These are phyloP conservation scores for Quercus glauca DNA, from an alignment of 306 rosid genomes.

Conservation along the genomic window DNA sequence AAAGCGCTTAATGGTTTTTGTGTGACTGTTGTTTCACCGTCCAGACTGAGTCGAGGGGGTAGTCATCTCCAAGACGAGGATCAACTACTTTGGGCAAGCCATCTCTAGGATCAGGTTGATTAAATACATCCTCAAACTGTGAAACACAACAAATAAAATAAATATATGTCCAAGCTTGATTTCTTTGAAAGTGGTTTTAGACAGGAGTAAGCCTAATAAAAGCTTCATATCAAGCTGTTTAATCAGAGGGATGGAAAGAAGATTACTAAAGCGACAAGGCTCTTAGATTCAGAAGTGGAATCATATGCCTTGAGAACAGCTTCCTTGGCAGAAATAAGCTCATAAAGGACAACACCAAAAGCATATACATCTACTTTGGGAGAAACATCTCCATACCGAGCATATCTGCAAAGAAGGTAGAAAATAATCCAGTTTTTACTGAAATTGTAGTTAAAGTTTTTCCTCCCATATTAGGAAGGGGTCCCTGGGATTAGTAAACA, in stretches of 20 bases:
- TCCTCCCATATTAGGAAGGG: not conserved
- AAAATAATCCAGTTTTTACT: conserved; percentile 11
- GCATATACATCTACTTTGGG: conserved; percentile 87
- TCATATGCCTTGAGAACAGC: conserved; percentile 52
- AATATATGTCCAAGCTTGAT: not conserved
- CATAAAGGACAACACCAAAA: conserved; percentile 86
- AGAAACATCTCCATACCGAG: conserved; percentile 78
- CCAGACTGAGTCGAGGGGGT: conserved; percentile 61
- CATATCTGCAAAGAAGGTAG: conserved; percentile 51
- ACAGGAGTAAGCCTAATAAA: not conserved
- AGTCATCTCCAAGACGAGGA: conserved; percentile 69
- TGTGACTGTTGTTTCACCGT: conserved; percentile 51
- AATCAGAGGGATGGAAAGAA: conserved; percentile 7
- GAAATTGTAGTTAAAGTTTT: not conserved
- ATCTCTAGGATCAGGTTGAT: conserved; percentile 43
- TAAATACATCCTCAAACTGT: conserved; percentile 81
- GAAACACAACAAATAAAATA: conserved; percentile 6
- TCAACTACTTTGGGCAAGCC: conserved; percentile 62
- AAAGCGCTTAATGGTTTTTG: not conserved
- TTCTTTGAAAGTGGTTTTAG: not conserved
- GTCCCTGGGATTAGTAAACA: not conserved
- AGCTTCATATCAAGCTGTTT: not conserved
- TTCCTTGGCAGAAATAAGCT: conserved; percentile 87
- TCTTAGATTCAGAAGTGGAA: conserved; percentile 54
- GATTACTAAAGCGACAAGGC: conserved; percentile 71